Percentiles rank a stretch among this genome's conserved stretches.
Evolutionary conservation across 345 rosid genomes (phyloP).

Genomic region (Mallotus nudiflorus): DNA sequence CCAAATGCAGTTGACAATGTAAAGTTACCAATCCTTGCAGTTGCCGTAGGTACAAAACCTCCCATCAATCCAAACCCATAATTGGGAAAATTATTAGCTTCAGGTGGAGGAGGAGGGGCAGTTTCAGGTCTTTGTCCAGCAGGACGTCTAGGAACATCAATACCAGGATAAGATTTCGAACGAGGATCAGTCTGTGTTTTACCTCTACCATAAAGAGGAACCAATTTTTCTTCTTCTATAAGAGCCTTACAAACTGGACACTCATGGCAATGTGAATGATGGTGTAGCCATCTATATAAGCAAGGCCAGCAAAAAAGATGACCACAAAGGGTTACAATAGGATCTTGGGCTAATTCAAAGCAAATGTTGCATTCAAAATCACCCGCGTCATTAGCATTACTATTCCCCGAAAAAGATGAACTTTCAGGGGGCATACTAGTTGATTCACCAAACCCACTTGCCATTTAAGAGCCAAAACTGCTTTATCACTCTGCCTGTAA

Average conservation of each 20-base stretch:
- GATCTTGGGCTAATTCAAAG: conserved; percentile 89
- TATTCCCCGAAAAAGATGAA: conserved; percentile 35
- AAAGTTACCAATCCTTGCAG: conserved; percentile 69
- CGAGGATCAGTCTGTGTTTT: conserved; percentile 73
- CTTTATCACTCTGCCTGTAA: neutral
- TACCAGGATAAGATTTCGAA: conserved; percentile 62
- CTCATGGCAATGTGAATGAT: conserved; percentile 84
- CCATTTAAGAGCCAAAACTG: conserved; percentile 35
- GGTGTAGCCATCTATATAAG: conserved; percentile 76
- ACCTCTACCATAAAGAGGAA: conserved; percentile 97
- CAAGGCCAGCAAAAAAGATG: conserved; percentile 98
- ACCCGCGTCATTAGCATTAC: conserved; percentile 51
- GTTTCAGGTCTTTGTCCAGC: conserved; percentile 82
- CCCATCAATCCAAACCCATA: conserved; percentile 69
- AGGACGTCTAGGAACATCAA: conserved; percentile 67
- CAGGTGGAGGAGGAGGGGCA: conserved; percentile 44
- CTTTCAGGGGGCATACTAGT: conserved; percentile 36
- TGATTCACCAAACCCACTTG: conserved; percentile 52
- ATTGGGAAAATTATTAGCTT: conserved; percentile 46
- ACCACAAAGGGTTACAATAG: conserved; percentile 84
- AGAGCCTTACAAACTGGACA: conserved; percentile 95
- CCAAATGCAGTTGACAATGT: conserved; percentile 67
- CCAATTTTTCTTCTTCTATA: conserved; percentile 80
- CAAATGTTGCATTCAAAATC: conserved; percentile 96
- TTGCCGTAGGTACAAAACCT: conserved; percentile 65